These are phyloP conservation scores for Claviceps sp. DNA, from an alignment of 2,329 filamentous ascomycete genomes.

Conservation along the genomic window DNA sequence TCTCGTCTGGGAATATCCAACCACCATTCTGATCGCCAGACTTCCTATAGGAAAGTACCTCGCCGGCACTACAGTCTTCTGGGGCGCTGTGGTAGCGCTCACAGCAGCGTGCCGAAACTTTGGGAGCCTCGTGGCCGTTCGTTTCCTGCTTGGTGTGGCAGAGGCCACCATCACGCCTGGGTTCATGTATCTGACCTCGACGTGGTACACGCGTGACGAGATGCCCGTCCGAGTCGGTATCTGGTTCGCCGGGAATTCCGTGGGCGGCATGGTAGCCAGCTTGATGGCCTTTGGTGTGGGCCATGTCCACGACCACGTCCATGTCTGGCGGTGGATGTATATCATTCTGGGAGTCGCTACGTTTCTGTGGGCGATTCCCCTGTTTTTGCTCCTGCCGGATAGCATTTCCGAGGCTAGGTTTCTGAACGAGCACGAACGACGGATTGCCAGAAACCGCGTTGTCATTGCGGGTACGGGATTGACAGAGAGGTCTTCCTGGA, in stretches of 20 bases:
- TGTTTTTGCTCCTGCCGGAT: constrained; percentile 38
- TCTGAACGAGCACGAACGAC: constrained; percentile 37
- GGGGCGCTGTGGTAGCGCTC: constrained; percentile 30
- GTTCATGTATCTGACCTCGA: constrained; percentile 39
- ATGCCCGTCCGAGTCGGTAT: constrained; percentile 40
- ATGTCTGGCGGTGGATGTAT: constrained; percentile 45
- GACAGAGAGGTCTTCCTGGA: constrained; percentile 35
- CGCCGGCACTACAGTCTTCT: constrained; percentile 31
- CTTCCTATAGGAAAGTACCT: constrained; percentile 34
- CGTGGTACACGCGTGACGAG: constrained; percentile 32
- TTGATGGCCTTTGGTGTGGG: constrained; percentile 43
- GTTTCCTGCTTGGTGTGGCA: constrained; percentile 39
- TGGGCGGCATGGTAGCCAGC: constrained; percentile 33
- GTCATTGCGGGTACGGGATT: constrained; percentile 37
- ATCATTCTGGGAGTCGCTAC: constrained; percentile 38
- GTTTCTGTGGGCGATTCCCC: constrained; percentile 34
- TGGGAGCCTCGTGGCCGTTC: constrained; percentile 22
- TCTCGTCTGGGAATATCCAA: constrained; percentile 35
- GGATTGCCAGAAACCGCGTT: constrained; percentile 32
- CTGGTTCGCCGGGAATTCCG: constrained; percentile 40
- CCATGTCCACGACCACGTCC: constrained; percentile 32
- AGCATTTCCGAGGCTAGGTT: constrained; percentile 42
- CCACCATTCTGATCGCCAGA: constrained; percentile 31
- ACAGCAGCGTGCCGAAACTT: constrained; percentile 32
- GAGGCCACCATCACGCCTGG: constrained; percentile 41